Conservation (phyloP, 2,329 filamentous ascomycete species). For the Orbilia blumenaviensis region DNA sequence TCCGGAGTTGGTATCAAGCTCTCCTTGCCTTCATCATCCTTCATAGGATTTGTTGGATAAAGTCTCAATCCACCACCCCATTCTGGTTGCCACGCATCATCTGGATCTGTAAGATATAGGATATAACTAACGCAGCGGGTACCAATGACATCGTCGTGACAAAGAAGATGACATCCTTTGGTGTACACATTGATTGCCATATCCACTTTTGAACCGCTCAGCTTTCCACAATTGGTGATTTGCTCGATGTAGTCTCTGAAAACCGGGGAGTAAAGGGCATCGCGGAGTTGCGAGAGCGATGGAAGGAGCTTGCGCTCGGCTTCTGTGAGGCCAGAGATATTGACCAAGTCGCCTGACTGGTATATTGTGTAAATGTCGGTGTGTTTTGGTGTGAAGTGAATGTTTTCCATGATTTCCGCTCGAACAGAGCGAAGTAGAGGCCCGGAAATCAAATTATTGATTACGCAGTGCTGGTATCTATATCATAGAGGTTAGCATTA, state of each 20-base stretch:
- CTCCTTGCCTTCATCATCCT: conserved; percentile 71
- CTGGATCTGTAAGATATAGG: conserved; percentile 91
- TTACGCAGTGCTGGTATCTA: conserved; percentile 91
- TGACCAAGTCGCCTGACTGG: conserved; percentile 96
- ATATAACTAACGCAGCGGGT: conserved; percentile 96
- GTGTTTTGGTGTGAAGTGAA: conserved; percentile 97
- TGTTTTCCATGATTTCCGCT: conserved; percentile 85
- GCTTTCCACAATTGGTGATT: conserved; percentile 83
- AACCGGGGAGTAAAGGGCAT: conserved; percentile 87
- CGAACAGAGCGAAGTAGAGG: conserved; percentile 84
- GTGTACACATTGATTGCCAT: conserved; percentile 99
- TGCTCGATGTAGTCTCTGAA: conserved; percentile 89
- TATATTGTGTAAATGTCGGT: conserved; percentile 99
- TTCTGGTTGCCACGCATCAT: conserved; percentile 84
- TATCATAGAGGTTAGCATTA: not conserved
- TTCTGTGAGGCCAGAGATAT: conserved; percentile 91
- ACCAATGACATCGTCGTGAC: conserved; percentile 99
- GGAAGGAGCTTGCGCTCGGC: conserved; percentile 85
- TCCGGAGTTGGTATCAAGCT: conserved; percentile 84
- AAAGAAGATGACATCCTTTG: conserved; percentile 91
- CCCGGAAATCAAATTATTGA: conserved; percentile 80
- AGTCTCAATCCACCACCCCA: conserved; percentile 93
- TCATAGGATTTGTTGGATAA: conserved; percentile 74
- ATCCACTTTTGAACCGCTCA: conserved; percentile 94
- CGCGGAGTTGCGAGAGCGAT: conserved; percentile 87